Evolutionary conservation across 176 grass and related monocot species (phyloP).

Genomic region (Phyllostachys edulis): DNA sequence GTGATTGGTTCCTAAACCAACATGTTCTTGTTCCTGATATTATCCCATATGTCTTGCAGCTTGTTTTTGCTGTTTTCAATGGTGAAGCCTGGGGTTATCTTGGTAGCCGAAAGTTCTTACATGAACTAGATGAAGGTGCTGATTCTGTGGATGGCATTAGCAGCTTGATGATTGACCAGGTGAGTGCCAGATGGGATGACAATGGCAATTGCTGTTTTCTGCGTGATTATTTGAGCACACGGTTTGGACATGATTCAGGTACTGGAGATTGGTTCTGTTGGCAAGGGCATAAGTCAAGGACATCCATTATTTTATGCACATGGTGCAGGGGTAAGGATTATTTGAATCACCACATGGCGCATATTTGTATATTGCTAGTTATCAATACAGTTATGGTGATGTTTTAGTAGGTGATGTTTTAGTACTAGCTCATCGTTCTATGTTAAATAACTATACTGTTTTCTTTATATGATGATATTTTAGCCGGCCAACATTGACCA

Average conservation of each 20-base stretch:
- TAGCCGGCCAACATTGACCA: neutral
- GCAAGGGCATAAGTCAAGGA: conserved; percentile 63
- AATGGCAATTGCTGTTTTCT: neutral
- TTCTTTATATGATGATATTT: neutral
- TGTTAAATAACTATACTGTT: neutral
- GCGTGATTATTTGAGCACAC: neutral
- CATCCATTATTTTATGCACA: conserved; percentile 75
- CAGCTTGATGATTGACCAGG: conserved; percentile 80
- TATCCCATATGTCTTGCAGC: conserved; percentile 39
- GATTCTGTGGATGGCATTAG: conserved; percentile 77
- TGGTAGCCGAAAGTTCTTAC: conserved; percentile 88
- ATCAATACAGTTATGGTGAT: neutral
- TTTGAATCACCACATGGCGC: neutral
- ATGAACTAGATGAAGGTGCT: conserved; percentile 67
- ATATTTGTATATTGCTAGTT: neutral
- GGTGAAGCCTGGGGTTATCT: conserved; percentile 99
- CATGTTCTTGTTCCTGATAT: conserved; percentile 28
- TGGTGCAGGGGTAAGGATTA: conserved; percentile 64
- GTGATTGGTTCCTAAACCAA: conserved; percentile 26
- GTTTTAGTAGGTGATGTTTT: too few relatives aligned
- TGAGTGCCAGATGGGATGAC: conserved; percentile 27
- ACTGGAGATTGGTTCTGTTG: conserved; percentile 86
- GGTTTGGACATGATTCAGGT: conserved; percentile 49
- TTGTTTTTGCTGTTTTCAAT: conserved; percentile 83
- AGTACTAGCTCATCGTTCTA: neutral